Evolutionary conservation across 495 filamentous ascomycete species (phyloP), one percentile per base, ranked within the genome.

Genomic region (Hypoxylon cercidicola): DNA sequence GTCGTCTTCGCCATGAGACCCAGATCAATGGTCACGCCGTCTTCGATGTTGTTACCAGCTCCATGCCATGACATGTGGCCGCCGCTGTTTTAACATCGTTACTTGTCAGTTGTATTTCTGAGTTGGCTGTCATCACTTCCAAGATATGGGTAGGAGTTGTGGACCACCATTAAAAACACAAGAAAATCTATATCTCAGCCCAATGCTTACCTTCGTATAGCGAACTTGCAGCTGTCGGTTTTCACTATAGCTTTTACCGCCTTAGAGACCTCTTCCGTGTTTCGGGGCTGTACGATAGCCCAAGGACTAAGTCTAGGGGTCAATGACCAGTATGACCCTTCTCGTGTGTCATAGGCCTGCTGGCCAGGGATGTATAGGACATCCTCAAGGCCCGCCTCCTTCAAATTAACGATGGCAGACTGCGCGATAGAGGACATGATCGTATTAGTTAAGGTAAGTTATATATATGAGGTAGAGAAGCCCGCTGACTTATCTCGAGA

Each of bases 1-100:
- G 44, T 61, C 15, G 84, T 62, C n/a, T 68, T 62, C 20, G 78
- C 81, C 56, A 91, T 64, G 10, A 75, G 68, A 5, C 62, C 62
- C 7, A 89, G 73, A 56, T 83, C 81, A 47, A 91, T 80, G 32
- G 86, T 79, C 2, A 90, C 78, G 5, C 87, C 87, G 8, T 74
- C 62, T 16, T 82, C 55, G 58, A 80, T 79, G 59, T 77, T 82
- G n/a, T 79, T 74, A 1, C 60, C 52, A 53, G 76, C 71, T 58
- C 87, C 85, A 11, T 64, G 52, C 49, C 77, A 80, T 10, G 78
- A 75, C 20, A 76, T 79, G 63, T 87, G 85, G 2, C 85, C 85
- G 8, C 84, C 85, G 52, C 77, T 75, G 28, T 78, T 75, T 32
- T 8, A 6, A 50, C 28, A 35, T 50, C 2, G 30, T 11, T 9